Evolutionary conservation across 257 asterid species (phyloP), one percentile per base, ranked within the genome.

Genomic region (Coffea canephora): DNA sequence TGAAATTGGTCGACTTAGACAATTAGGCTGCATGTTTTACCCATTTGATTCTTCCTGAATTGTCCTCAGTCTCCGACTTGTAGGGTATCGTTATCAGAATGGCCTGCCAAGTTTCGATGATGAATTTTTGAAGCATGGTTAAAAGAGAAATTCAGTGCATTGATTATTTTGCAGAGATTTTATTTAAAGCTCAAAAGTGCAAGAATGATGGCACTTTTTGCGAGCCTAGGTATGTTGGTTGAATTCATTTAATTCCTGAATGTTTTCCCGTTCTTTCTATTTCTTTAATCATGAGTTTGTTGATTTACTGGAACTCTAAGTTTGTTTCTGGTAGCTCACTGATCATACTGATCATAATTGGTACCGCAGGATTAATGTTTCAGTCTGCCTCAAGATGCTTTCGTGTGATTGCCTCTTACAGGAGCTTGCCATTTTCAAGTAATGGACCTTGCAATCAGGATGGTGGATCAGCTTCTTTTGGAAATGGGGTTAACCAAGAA

Each of bases 331-430:
- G 67, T 73, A 27, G 74, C 59, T 59, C 6, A 75, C n/a, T 45
- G 55, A 8, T 27, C 27, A 27, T 27, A 27, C 27, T 27, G 27
- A 27, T 21, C 5, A 59, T 62, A 69, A n/a, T 23, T 79, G 8
- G 78, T 78, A 87, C 81, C 84, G 82, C 91, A 89, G 93, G 91
- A 45, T 77, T 91, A 78, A 83, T 66, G 71, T 77, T 52, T 76
- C 86, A 49, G 82, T 70, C 78, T 79, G 87, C 83, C 66, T 84
- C 78, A 65, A 89, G 77, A 79, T 73, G 83, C 67, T 79, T 77
- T 75, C 36, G 69, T 82, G 3, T 68, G 69, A 41, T 69, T 49
- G 54, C 13, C 52, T 82, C 77, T 57, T 83, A 80, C 80, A 82
- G 79, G 78, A 86, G 89, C 31, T 82, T 79, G 54, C 83, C 87